Percentiles rank a stretch among this genome's conserved stretches.
phyloP scores from a whole-genome alignment of 2,329 filamentous ascomycete genomes.

The Fusarium sp. region DNA sequence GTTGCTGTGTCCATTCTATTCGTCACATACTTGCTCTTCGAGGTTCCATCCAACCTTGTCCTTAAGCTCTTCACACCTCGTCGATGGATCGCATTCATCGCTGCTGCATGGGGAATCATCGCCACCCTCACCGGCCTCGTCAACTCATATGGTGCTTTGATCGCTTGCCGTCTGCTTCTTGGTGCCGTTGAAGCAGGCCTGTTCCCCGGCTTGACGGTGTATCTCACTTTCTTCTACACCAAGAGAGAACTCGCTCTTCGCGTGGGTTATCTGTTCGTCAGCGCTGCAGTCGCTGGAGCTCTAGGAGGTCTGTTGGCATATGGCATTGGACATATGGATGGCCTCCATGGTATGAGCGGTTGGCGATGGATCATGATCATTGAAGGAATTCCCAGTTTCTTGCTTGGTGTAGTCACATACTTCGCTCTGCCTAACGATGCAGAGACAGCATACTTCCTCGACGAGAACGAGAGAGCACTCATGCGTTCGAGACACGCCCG shows the following conservation, averaged over 20 bases:
- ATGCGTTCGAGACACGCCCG: conserved; percentile 54
- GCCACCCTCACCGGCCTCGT: conserved; percentile 75
- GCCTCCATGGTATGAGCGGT: conserved; percentile 66
- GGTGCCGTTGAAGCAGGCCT: conserved; percentile 74
- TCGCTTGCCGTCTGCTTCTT: conserved; percentile 74
- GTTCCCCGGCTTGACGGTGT: conserved; percentile 73
- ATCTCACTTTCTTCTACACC: conserved; percentile 80
- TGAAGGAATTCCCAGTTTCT: conserved; percentile 54
- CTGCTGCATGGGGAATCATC: conserved; percentile 70
- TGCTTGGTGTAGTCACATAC: conserved; percentile 47
- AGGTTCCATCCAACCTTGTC: conserved; percentile 71
- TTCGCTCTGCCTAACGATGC: conserved; percentile 49
- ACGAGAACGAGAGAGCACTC: conserved; percentile 69
- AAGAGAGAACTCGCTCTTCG: conserved; percentile 76
- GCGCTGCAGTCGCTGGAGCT: conserved; percentile 74
- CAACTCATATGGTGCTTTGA: conserved; percentile 68
- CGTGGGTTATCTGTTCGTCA: conserved; percentile 77
- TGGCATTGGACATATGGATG: conserved; percentile 77
- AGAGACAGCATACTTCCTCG: conserved; percentile 67
- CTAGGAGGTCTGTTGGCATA: conserved; percentile 77
- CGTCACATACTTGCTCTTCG: conserved; percentile 68
- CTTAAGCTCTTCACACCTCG: conserved; percentile 69
- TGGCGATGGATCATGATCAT: conserved; percentile 78
- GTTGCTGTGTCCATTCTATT: conserved; percentile 72
- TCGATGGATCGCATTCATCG: conserved; percentile 71